phyloP scores from a whole-genome alignment of 176 grass and related monocot species.

The Triticum turgidum region DNA sequence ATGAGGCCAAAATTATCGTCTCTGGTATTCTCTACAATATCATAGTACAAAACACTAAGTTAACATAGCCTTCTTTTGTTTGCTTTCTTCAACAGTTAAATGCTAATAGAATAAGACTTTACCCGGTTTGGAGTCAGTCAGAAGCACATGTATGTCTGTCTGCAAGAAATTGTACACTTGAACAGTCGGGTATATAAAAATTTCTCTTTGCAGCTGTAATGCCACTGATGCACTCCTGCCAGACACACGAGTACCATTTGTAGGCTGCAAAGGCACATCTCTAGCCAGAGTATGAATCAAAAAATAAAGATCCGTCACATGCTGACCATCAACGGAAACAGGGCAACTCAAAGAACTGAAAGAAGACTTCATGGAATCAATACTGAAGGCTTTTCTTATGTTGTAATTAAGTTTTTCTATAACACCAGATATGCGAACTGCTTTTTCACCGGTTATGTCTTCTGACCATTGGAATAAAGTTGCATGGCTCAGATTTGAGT shows the following conservation, averaged over 20 bases:
- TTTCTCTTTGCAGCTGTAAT: constrained; percentile 71
- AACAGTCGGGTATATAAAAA: constrained; percentile 83
- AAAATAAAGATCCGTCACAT: constrained; percentile 71
- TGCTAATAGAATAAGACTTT: constrained; percentile 35
- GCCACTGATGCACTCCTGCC: constrained; percentile 51
- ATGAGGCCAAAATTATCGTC: constrained; percentile 38
- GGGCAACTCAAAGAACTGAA: constrained; percentile 74
- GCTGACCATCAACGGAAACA: constrained; percentile 45
- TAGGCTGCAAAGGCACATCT: constrained; percentile 69
- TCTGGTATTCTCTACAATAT: constrained; percentile 58
- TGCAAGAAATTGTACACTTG: constrained; percentile 88
- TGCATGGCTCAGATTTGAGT: constrained; percentile 27
- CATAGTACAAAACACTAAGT: constrained; percentile 26
- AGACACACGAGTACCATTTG: constrained; percentile 38
- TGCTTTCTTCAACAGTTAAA: constrained; percentile 28
- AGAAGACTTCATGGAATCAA: constrained; percentile 66
- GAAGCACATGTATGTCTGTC: constrained; percentile 58
- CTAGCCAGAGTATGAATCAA: constrained; percentile 67
- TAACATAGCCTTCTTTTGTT: constrained; percentile 25
- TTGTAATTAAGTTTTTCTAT: constrained; percentile 74
- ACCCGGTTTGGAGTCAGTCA: constrained; percentile 60
- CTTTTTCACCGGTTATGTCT: constrained; percentile 67
- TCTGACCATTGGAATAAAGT: constrained; percentile 69
- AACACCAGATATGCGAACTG: constrained; percentile 57
- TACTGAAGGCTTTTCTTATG: constrained; percentile 70